A percentile compares a stretch with the other conserved stretches of the same genome.
phyloP scores from a whole-genome alignment of 139 green algal genomes.

The Spirogloea muscicola region DNA sequence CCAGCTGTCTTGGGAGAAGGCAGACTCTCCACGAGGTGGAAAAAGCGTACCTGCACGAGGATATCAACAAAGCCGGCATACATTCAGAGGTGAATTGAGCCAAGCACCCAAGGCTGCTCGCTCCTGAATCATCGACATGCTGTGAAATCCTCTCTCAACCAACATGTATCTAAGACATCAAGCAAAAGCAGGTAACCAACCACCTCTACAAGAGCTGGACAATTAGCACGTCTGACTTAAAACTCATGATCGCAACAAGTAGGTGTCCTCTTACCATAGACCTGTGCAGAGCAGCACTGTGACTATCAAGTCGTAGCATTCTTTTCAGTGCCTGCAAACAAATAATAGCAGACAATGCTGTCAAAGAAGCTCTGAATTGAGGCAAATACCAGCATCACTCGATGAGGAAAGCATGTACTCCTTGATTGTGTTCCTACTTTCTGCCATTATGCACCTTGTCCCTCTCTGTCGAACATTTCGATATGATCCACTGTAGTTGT shows the following conservation, averaged over 20 bases:
- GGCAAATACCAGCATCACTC: not conserved
- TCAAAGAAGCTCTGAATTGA: no score
- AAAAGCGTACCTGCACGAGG: slow-evolving; percentile 20
- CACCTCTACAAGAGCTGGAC: not conserved
- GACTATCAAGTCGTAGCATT: no score
- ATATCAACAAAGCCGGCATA: not conserved
- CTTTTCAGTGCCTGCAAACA: no score
- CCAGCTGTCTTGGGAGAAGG: slow-evolving; percentile 6
- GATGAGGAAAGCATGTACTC: not conserved
- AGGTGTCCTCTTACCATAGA: no score
- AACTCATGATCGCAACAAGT: no score
- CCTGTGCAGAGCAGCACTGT: no score
- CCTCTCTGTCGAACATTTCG: not conserved
- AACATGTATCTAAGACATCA: not conserved
- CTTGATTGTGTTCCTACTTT: not conserved
- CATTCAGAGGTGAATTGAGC: not conserved
- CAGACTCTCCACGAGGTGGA: slow-evolving; percentile 10
- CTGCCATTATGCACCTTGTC: not conserved
- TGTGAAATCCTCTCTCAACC: not conserved
- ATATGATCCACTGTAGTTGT: not conserved
- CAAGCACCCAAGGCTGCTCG: not conserved
- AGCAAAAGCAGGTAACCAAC: not conserved
- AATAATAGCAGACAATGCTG: no score
- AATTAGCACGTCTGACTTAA: not conserved
- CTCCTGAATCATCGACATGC: not conserved